Evolutionary conservation across 179 eudicot species (phyloP).

Genomic region (Spinacia oleracea): DNA sequence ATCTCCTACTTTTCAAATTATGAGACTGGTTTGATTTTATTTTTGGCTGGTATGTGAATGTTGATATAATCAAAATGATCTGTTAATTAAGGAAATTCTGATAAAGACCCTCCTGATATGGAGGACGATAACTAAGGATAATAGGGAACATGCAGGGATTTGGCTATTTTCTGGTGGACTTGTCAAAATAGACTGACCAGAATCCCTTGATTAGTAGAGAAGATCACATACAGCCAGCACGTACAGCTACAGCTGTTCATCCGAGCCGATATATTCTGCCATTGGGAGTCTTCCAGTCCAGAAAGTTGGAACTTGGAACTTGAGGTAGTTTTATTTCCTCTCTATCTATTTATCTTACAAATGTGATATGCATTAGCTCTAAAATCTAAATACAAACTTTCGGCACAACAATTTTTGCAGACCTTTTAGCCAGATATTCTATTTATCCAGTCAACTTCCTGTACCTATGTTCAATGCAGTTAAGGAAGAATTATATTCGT

Average conservation of each 20-base stretch:
- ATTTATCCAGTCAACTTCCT: neutral
- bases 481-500: neutral
- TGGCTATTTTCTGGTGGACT: neutral
- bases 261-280: neutral
- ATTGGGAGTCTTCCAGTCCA: neutral
- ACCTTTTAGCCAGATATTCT: neutral
- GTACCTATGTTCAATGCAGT: neutral
- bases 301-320: neutral
- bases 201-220: neutral
- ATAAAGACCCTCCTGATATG: neutral
- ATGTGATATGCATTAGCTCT: too few species aligned
- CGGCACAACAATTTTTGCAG: neutral
- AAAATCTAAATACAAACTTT: neutral
- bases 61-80: neutral
- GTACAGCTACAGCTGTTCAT: neutral
- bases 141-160: neutral
- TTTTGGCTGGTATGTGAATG: neutral
- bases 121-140: neutral
- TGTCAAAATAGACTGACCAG: neutral
- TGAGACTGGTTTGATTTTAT: neutral
- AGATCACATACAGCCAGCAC: neutral
- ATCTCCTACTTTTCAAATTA: neutral
- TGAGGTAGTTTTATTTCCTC: too few species aligned
- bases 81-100: neutral
- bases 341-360: too few species aligned